Evolutionary conservation across 2,329 filamentous ascomycete genomes (phyloP).

Genomic region (Colletotrichum sp.): DNA sequence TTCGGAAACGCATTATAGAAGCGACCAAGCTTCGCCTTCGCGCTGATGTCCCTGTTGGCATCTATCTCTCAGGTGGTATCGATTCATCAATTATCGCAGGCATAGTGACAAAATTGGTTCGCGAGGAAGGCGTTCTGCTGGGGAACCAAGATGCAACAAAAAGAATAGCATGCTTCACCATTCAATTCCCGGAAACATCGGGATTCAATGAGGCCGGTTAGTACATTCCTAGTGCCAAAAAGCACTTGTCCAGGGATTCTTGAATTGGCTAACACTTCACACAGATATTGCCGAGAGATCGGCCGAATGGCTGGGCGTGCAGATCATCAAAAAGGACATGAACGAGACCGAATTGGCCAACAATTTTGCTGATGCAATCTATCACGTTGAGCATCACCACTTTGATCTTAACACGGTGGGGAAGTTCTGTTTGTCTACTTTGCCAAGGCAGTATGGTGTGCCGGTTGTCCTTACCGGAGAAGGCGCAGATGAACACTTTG

Average conservation of each 20-base stretch:
- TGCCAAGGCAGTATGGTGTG: slow-evolving; percentile 48
- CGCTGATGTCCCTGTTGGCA: slow-evolving; percentile 62
- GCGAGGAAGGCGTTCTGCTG: slow-evolving; percentile 47
- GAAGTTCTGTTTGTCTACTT: slow-evolving; percentile 52
- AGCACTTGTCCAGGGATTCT: not conserved
- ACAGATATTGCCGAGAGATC: slow-evolving; percentile 35
- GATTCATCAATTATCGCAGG: slow-evolving; percentile 63
- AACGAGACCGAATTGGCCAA: slow-evolving; percentile 32
- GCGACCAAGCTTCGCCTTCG: slow-evolving; percentile 55
- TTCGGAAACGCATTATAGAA: slow-evolving; percentile 54
- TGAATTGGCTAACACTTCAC: not conserved
- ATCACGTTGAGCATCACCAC: slow-evolving; percentile 35
- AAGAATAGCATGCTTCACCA: slow-evolving; percentile 46
- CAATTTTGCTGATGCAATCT: slow-evolving; percentile 32
- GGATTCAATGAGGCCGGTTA: slow-evolving; percentile 54
- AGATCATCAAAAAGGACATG: slow-evolving; percentile 28
- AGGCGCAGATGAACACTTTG: slow-evolving; percentile 59
- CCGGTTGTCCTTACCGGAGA: slow-evolving; percentile 60
- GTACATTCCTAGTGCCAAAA: not conserved
- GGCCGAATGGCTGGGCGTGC: slow-evolving; percentile 35
- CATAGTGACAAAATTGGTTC: slow-evolving; percentile 56
- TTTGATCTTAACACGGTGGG: slow-evolving; percentile 57
- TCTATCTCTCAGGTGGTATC: slow-evolving; percentile 62
- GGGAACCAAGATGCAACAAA: slow-evolving; percentile 39
- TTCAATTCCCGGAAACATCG: slow-evolving; percentile 53